These are phyloP conservation scores for Trichophaea hybrida DNA, from an alignment of 2,329 filamentous ascomycete genomes.

Conservation along the genomic window DNA sequence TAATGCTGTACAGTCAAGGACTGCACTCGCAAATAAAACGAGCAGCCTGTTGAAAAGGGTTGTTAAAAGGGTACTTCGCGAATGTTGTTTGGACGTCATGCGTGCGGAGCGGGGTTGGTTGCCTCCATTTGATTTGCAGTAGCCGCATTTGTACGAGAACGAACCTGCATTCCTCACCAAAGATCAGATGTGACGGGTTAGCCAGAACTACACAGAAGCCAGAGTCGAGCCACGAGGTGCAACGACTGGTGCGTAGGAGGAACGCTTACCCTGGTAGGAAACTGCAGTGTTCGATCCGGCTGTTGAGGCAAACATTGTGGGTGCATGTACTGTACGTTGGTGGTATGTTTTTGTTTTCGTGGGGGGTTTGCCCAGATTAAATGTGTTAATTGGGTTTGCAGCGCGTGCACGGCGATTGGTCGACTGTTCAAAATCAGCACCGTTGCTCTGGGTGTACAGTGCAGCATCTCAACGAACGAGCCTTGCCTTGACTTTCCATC, in stretches of 20 bases:
- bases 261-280: neutral
- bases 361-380: too few relatives aligned
- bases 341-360: too few relatives aligned
- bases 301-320: neutral
- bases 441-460: too few relatives aligned
- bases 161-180: constrained; percentile 14
- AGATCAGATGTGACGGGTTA: constrained; percentile 5
- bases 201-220: constrained; percentile 9
- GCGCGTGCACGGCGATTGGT: too few relatives aligned
- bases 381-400: too few relatives aligned
- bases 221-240: constrained; percentile 19
- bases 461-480: too few relatives aligned
- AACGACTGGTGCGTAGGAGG: constrained; percentile 12
- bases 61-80: neutral
- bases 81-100: neutral
- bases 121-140: constrained; percentile 22
- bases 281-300: neutral
- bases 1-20: constrained; percentile 53
- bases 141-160: constrained; percentile 23
- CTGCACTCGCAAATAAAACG: constrained; percentile 33
- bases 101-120: neutral
- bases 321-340: neutral
- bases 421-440: too few relatives aligned
- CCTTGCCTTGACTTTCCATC: too few relatives aligned
- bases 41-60: constrained; percentile 9